Evolutionary conservation across 2,329 filamentous ascomycete genomes (phyloP), one percentile per base, ranked within the genome.

Genomic region (Magnaporthiopsis poae): DNA sequence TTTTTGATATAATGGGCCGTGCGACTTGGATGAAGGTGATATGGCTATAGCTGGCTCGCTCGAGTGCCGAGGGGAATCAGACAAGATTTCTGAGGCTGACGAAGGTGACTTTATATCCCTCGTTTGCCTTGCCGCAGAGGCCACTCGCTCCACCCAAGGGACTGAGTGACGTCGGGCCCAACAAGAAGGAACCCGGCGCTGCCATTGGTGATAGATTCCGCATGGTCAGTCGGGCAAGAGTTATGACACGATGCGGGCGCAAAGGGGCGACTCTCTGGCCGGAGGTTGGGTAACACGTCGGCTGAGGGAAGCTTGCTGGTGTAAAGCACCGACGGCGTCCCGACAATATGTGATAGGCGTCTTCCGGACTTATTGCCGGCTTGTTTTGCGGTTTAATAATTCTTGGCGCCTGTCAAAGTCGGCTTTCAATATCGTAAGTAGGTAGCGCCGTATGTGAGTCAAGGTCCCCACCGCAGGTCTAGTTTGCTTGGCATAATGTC

Each of bases 391-490:
- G 36, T 29, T 25, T 46, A 35, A 9, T 18, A n/a, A 39, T 2
- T 63, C 62, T 63, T 63, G 62, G 62, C 62, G 35, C 25, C 35
- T 63, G 62, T 63, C 62, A 63, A 46, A 63, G n/a, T 35, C 46
- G n/a, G 21, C n/a, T 63, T 63, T 46, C 35, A 9, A 46, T 39
- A 63, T 63, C 35, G 62, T 63, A 63, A 63, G 35, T 46, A 39
- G 12, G 13, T 5, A 39, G 18, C 35, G 18, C 62, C 18, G 35
- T 5, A 2, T n/a, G 36, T 63, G 18, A 27, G 7, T 36, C 46
- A 35, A 29, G 39, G 46, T 18, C n/a, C 29, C n/a, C 36, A 63
- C 33, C 62, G 5, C 46, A 25, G 21, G 9, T 11, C 46, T 56
- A 15, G 21, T 52, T 46, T 46, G 62, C 35, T 63, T 39, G 12